Evolutionary conservation across 176 grass and related monocot species (phyloP).

Genomic region (Eragrostis nindensis): DNA sequence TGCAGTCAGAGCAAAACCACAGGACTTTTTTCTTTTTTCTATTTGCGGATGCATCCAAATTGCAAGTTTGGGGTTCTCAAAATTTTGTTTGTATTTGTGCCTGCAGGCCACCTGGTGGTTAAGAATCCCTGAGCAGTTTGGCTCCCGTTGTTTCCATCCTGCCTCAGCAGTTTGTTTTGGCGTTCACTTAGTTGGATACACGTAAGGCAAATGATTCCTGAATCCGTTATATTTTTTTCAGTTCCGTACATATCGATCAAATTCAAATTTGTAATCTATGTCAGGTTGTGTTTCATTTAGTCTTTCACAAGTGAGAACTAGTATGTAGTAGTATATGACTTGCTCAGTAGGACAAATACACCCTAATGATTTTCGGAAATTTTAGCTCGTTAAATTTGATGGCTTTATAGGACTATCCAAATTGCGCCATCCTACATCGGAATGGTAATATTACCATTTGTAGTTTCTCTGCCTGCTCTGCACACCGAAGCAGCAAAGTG

Average conservation of each 20-base stretch:
- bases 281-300: not conserved
- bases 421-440: no score
- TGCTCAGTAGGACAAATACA: not conserved
- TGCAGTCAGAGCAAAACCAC: constrained; percentile 19
- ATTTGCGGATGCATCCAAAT: constrained; percentile 31
- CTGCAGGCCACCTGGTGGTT: constrained; percentile 23
- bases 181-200: constrained; percentile 43
- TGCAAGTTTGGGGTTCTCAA: constrained; percentile 35
- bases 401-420: no score
- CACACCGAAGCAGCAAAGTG: not conserved
- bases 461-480: not conserved
- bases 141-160: constrained; percentile 45
- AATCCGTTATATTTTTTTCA: not conserved
- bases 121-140: constrained; percentile 28
- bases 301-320: constrained; percentile 6
- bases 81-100: constrained; percentile 18
- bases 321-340: not conserved
- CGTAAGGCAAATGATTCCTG: constrained; percentile 47
- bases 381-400: not conserved
- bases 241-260: constrained; percentile 12
- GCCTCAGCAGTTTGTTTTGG: constrained; percentile 46
- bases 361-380: not conserved
- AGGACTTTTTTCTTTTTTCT: constrained; percentile 1
- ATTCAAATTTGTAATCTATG: not conserved
- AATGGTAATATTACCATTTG: no score